Percentiles rank a stretch among this genome's conserved stretches.
Conservation (phyloP, 768 basidiomycete species). For the Tylopilus sp. region DNA sequence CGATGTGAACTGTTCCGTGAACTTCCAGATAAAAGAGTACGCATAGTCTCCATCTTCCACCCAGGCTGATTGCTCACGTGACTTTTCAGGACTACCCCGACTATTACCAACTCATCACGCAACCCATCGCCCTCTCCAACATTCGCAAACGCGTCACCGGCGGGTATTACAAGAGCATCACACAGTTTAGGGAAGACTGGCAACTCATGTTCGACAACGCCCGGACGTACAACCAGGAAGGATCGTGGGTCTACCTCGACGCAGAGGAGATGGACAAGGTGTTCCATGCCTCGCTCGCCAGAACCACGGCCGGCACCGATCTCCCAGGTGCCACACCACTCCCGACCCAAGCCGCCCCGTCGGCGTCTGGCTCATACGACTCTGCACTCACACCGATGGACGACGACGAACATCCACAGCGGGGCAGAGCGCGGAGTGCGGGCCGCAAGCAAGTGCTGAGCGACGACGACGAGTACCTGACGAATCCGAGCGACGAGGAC, state of each 20-base stretch:
- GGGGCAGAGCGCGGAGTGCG: constrained; percentile 53
- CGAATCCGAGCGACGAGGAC: constrained; percentile 70
- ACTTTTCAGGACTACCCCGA: constrained; percentile 79
- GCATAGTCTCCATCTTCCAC: constrained; percentile 14
- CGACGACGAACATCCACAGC: constrained; percentile 66
- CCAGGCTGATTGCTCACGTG: constrained; percentile 5
- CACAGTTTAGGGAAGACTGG: constrained; percentile 75
- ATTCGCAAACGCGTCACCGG: constrained; percentile 74
- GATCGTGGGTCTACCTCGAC: constrained; percentile 91
- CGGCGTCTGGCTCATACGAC: constrained; percentile 50
- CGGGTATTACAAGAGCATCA: constrained; percentile 70
- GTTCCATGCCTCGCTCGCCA: constrained; percentile 69
- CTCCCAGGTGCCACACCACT: constrained; percentile 66
- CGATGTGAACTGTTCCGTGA: constrained; percentile 84
- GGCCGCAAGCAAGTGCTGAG: constrained; percentile 74
- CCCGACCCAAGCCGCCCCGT: constrained; percentile 23
- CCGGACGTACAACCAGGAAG: constrained; percentile 89
- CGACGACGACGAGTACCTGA: constrained; percentile 62
- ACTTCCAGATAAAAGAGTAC: constrained; percentile 73
- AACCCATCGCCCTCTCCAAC: constrained; percentile 84
- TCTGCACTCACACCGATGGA: constrained; percentile 79
- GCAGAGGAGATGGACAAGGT: constrained; percentile 93
- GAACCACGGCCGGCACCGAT: constrained; percentile 61
- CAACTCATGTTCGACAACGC: constrained; percentile 93
- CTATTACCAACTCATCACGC: constrained; percentile 85